phyloP scores from a whole-genome alignment of 1,139 yeast genomes.

The Yamadazyma dendronema region DNA sequence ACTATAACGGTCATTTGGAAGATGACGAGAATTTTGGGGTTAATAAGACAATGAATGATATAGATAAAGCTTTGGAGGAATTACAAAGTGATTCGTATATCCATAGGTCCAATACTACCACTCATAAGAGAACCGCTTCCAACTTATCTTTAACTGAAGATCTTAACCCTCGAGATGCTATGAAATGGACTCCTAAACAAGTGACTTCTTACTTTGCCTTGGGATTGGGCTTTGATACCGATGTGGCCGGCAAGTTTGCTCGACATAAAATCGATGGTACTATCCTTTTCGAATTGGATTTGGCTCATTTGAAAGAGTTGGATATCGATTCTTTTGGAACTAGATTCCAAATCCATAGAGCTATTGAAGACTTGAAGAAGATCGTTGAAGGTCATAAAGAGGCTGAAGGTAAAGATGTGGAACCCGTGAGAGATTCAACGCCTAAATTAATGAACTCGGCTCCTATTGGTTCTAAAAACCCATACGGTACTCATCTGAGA shows the following conservation, averaged over 20 bases:
- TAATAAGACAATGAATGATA: constrained; percentile 68
- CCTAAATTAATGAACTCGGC: constrained; percentile 17
- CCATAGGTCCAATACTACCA: constrained; percentile 5
- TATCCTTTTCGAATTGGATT: constrained; percentile 79
- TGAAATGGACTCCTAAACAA: constrained; percentile 82
- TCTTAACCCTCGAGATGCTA: constrained; percentile 50
- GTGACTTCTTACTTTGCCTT: constrained; percentile 73
- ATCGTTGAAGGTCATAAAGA: constrained; percentile 11
- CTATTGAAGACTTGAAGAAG: constrained; percentile 68
- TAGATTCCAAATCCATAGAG: constrained; percentile 86
- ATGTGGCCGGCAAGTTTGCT: constrained; percentile 73
- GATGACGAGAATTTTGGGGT: constrained; percentile 22
- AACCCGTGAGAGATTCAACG: no score
- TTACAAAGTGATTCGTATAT: constrained; percentile 38
- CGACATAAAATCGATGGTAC: constrained; percentile 87
- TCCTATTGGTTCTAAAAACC: constrained; percentile 5
- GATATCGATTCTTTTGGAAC: constrained; percentile 95
- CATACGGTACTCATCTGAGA: constrained; percentile 14
- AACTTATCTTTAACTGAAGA: constrained; percentile 28
- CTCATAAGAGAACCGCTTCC: constrained; percentile 18
- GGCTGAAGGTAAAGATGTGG: background rate
- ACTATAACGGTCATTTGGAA: constrained; percentile 2
- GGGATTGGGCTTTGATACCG: constrained; percentile 68
- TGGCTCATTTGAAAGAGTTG: constrained; percentile 82
- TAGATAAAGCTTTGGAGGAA: constrained; percentile 81